A percentile compares a stretch with the other conserved stretches of the same genome.
Evolutionary conservation across 768 basidiomycete genomes (phyloP).

Genomic region (Clitopilus hobsonii): DNA sequence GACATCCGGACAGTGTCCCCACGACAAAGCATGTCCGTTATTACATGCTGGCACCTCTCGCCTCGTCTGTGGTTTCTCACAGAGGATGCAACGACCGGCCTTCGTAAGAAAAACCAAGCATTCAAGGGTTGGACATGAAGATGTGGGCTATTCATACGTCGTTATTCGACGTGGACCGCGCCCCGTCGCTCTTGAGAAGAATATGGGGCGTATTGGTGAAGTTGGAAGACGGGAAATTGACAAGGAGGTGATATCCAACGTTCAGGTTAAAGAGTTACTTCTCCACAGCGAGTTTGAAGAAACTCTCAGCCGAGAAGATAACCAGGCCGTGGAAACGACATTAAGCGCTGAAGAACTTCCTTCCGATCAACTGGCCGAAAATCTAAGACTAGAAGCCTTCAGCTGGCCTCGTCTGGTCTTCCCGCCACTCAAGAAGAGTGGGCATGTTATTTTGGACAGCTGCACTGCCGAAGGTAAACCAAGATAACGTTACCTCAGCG

Average conservation of each 20-base stretch:
- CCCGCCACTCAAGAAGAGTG: conserved; percentile 87
- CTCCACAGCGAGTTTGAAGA: conserved; percentile 29
- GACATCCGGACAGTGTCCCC: conserved; percentile 65
- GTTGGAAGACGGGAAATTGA: conserved; percentile 43
- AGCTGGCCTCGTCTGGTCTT: conserved; percentile 89
- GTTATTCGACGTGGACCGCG: conserved; percentile 78
- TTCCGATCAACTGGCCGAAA: conserved; percentile 38
- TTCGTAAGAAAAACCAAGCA: conserved; percentile 90
- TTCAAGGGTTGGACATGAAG: conserved; percentile 78
- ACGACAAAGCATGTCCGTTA: conserved; percentile 83
- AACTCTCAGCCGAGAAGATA: conserved; percentile 5
- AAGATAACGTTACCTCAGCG: not conserved
- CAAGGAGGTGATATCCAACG: conserved; percentile 23
- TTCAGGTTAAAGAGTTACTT: conserved; percentile 34
- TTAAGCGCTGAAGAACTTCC: conserved; percentile 11
- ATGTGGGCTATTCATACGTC: conserved; percentile 86
- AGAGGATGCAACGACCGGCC: conserved; percentile 80
- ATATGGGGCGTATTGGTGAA: conserved; percentile 48
- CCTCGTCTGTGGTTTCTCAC: conserved; percentile 78
- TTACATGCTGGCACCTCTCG: conserved; percentile 46
- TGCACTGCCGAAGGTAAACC: conserved; percentile 74
- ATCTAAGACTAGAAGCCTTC: conserved; percentile 71
- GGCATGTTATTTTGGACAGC: conserved; percentile 88
- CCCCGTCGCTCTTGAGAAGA: conserved; percentile 36
- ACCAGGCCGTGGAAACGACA: conserved; percentile 8